These are phyloP conservation scores for Coemansia sp. DNA, from an alignment of 192 early-diverging fungal species.

Conservation along the genomic window DNA sequence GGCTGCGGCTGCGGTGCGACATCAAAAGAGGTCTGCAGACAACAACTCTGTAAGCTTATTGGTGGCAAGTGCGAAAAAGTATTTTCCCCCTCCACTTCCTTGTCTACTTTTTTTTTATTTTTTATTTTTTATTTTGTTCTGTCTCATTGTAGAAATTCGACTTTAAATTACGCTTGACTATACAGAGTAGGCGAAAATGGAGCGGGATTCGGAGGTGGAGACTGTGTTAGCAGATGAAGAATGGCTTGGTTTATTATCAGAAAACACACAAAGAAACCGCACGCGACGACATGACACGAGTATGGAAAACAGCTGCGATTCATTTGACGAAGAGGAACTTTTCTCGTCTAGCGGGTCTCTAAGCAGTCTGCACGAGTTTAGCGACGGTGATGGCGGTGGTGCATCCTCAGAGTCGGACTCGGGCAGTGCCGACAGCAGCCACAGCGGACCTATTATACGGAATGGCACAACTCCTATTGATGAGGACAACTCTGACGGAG, in stretches of 20 bases:
- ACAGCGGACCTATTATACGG: slow-evolving; percentile 32
- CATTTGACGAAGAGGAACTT: slow-evolving; percentile 47
- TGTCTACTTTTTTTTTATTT: not conserved
- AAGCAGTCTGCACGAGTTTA: slow-evolving; percentile 52
- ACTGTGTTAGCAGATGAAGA: slow-evolving; percentile 47
- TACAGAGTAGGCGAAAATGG: slow-evolving; percentile 30
- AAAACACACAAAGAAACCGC: slow-evolving; percentile 2
- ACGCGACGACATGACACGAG: slow-evolving; percentile 12
- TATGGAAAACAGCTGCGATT: slow-evolving; percentile 4
- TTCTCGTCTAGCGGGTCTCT: slow-evolving; percentile 49
- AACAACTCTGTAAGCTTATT: not conserved
- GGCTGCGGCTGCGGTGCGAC: not conserved
- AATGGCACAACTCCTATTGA: slow-evolving; percentile 17
- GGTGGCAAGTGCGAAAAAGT: not conserved
- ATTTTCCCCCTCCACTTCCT: not conserved
- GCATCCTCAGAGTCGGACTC: slow-evolving; percentile 6
- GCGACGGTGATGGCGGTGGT: slow-evolving; percentile 19
- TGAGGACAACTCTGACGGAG: not conserved
- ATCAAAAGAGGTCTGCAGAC: not conserved
- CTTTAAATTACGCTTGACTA: slow-evolving; percentile 8
- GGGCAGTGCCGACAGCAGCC: not conserved
- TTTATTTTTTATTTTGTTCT: not conserved
- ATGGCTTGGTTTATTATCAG: slow-evolving; percentile 22
- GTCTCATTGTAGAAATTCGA: not conserved
- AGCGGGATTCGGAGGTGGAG: slow-evolving; percentile 45